Conservation (phyloP, 768 basidiomycete genomes). For the Auricularia heimuer region DNA sequence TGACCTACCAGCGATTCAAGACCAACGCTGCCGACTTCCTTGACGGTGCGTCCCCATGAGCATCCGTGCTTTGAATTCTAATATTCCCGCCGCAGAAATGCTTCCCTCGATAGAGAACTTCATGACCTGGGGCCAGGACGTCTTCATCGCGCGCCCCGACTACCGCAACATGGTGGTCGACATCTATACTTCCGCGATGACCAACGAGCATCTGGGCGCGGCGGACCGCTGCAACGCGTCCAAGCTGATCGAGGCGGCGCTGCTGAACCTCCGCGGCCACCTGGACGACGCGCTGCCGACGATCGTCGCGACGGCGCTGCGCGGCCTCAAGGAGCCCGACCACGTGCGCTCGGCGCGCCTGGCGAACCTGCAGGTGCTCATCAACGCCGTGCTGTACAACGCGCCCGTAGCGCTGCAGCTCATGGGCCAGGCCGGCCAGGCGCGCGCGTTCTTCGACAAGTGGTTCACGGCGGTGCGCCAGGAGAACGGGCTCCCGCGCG, state of each 20-base stretch:
- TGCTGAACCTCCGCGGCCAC: constrained; percentile 69
- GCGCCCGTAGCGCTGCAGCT: constrained; percentile 64
- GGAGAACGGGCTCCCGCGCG: constrained; percentile 52
- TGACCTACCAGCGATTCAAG: constrained; percentile 77
- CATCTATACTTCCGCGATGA: constrained; percentile 70
- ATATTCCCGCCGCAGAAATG: constrained; percentile 48
- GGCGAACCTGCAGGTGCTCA: constrained; percentile 72
- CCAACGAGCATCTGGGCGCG: constrained; percentile 64
- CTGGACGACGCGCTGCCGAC: constrained; percentile 70
- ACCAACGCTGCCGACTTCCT: constrained; percentile 77
- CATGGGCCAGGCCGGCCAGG: constrained; percentile 51
- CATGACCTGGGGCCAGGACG: constrained; percentile 69
- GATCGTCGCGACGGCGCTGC: constrained; percentile 54
- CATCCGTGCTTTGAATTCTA: background rate
- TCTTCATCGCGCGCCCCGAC: constrained; percentile 60
- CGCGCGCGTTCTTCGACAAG: constrained; percentile 69
- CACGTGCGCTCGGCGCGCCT: constrained; percentile 52
- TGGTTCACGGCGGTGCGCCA: constrained; percentile 72
- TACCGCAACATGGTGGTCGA: constrained; percentile 76
- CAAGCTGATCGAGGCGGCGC: constrained; percentile 72
- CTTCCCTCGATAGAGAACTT: constrained; percentile 83
- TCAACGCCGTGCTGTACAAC: constrained; percentile 80
- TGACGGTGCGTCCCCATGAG: constrained; percentile 44
- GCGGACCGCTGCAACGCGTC: constrained; percentile 76
- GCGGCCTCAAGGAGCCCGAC: constrained; percentile 45